Base-by-base conservation (phyloP, 1,139 yeast genomes). In the Saccharomyces hybrid region DNA sequence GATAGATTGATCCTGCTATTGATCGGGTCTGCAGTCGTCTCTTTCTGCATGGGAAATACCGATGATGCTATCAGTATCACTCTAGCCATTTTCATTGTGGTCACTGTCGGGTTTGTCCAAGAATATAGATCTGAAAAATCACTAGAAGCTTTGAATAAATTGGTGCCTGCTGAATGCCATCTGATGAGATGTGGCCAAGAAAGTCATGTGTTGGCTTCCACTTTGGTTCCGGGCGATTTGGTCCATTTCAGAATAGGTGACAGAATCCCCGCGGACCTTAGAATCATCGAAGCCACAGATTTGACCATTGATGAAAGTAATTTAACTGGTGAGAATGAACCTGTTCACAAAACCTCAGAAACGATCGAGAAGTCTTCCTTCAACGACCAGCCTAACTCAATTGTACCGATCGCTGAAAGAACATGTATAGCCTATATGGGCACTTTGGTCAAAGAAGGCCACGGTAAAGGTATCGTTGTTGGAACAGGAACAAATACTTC, bases 71-170 rank as follows among this genome's bases (percentile, higher is more conserved):
- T 93, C 27, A 84, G 95, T 58, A 91, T 91, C 65, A 84, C 95
- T 0, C 75, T 89, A 60, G 98, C 98, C 5, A 88, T 91, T 55
- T 64, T 87, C 44, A 90, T 91, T 62, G 98, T 91, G 31, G 97
- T 91, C 7, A 81, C 95, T 0, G 99, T 93, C 31, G 99, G 98
- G 0, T 93, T 93, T 72, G 91, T 93, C 26, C 99, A 93, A 71
- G 99, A 93, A 70, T 90, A 90, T 68, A 79, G 97, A 64, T 87
- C 96, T 0, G 99, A 93, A 69, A 87, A 93, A 73, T 87, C 96
- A 2, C 75, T 93, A 56, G 96, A 89, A 66, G 98, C 97, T 0
- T 79, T 93, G 60, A 90, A 86, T 69, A 86, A 87, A 65, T 78
- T 93, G 60, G 97, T 93, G 3, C 98, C 99, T 1, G 97, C 96